Base-by-base conservation (phyloP, 106 monocot species). In the Platanthera guangdongensis region DNA sequence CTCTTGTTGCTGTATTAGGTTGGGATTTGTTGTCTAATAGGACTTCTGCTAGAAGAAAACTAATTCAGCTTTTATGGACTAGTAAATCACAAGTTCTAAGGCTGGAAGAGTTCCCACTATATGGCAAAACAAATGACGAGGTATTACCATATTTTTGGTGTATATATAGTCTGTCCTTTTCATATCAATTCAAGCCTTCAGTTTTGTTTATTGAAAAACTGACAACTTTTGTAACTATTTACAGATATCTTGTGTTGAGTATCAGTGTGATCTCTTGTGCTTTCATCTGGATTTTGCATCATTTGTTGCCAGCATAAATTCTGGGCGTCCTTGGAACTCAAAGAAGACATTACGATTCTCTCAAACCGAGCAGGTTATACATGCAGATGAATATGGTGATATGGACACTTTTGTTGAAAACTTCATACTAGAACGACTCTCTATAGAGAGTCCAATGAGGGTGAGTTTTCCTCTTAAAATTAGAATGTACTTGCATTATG, bases 251-350 rank as follows among this genome's bases (percentile, higher is more conserved):
- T 97, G 89, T 75, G 82, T 94, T 78, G 97, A 97, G 77, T 80
- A 97, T 90, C 78, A 90, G 18, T 97, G 97, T 69, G 94, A 97
- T 81, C 84, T 97, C 65, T 64, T 97, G 73, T 97, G 94, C 85
- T 94, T 89, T 81, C 86, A 89, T 67, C 82, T 97, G 67, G 97
- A 97, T 86, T 76, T 97, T 88, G 94, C 97, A 54, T 85, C 74
- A 32, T 97, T 86, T 82, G 90, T 94, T 83, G 89, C 94, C 19
- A 81, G 86, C 84, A 80, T 85, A 32, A 97, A 97, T 83, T 93
- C 93, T 84, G 91, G 91, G 13, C 78, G 50, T 14, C 25, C 72
- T 47, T 97, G 93, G 96, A 83, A 84, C 86, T 80, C 86, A 79
- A 89, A 82, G 80, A 47, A 54, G 68, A 86, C 87, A 67, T 78